Evolutionary conservation across 495 filamentous ascomycete species (phyloP).

Genomic region (Bacidia rubella): DNA sequence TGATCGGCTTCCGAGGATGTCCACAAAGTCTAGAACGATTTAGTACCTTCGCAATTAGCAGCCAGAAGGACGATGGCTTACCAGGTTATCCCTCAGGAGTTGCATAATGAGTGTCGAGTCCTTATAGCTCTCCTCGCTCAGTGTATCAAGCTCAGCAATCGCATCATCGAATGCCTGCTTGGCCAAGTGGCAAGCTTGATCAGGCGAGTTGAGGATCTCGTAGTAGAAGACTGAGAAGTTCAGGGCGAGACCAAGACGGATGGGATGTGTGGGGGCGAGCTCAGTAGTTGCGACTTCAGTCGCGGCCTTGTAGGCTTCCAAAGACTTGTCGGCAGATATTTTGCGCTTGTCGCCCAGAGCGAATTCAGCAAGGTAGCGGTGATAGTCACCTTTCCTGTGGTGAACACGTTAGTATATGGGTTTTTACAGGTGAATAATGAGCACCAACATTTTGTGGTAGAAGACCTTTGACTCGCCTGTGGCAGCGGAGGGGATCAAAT

Average conservation of each 20-base stretch:
- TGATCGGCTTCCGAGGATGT: slow-evolving; percentile 96
- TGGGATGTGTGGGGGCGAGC: slow-evolving; percentile 95
- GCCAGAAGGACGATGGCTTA: slow-evolving; percentile 35
- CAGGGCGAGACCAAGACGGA: slow-evolving; percentile 92
- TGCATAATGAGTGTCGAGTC: slow-evolving; percentile 99
- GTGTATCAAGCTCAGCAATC: slow-evolving; percentile 96
- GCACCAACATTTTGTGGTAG: slow-evolving; percentile 98
- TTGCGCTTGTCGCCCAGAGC: slow-evolving; percentile 96
- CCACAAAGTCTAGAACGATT: slow-evolving; percentile 73
- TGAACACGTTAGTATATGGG: background rate
- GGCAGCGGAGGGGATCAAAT: slow-evolving; percentile 92
- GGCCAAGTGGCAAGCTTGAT: slow-evolving; percentile 97
- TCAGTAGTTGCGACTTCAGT: slow-evolving; percentile 98
- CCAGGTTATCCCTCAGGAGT: slow-evolving; percentile 94
- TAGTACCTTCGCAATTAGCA: slow-evolving; percentile 16
- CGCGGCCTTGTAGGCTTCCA: slow-evolving; percentile 96
- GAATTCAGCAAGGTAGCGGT: slow-evolving; percentile 98
- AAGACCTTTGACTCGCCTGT: slow-evolving; percentile 98
- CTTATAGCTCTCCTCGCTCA: slow-evolving; percentile 99
- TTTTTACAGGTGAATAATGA: background rate
- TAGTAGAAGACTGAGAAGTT: slow-evolving; percentile 99
- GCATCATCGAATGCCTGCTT: slow-evolving; percentile 99
- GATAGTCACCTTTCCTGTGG: slow-evolving; percentile 97
- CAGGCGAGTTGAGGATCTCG: slow-evolving; percentile 97
- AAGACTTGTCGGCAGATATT: slow-evolving; percentile 86